Conservation (phyloP, 2,329 filamentous ascomycete species). For the Clonostachys chloroleuca region DNA sequence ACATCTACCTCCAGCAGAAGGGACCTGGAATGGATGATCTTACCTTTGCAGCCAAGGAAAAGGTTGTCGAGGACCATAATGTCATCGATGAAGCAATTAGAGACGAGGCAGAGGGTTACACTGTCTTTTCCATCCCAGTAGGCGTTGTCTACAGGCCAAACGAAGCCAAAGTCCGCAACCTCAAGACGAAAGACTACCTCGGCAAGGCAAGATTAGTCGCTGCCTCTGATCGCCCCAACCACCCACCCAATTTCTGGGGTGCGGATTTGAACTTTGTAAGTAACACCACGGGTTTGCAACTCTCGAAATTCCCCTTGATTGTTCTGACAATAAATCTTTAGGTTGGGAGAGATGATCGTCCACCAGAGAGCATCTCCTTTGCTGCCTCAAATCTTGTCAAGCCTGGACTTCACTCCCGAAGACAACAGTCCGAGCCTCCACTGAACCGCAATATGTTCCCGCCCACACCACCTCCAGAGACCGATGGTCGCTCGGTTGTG, state of each 20-base stretch:
- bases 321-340: too few species aligned
- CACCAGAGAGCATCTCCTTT: constrained; percentile 80
- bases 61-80: constrained; percentile 92
- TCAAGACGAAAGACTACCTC: constrained; percentile 96
- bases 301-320: too few species aligned
- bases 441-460: constrained; percentile 80
- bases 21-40: constrained; percentile 90
- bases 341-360: constrained; percentile 66
- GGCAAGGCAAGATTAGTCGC: constrained; percentile 94
- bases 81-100: constrained; percentile 96
- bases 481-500: constrained; percentile 26
- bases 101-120: constrained; percentile 94
- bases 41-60: constrained; percentile 87
- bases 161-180: constrained; percentile 95
- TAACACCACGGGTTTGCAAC: constrained; percentile 2
- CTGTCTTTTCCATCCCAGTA: constrained; percentile 96
- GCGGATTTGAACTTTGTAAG: constrained; percentile 72
- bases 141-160: constrained; percentile 94
- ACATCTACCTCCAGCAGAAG: constrained; percentile 92
- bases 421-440: constrained; percentile 83
- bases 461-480: constrained; percentile 94
- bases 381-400: constrained; percentile 92
- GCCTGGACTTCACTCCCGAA: constrained; percentile 72
- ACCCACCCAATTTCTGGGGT: constrained; percentile 77
- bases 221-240: constrained; percentile 75